Conservation (phyloP, 208 protist genomes). For the Crithidia expoeki region DNA sequence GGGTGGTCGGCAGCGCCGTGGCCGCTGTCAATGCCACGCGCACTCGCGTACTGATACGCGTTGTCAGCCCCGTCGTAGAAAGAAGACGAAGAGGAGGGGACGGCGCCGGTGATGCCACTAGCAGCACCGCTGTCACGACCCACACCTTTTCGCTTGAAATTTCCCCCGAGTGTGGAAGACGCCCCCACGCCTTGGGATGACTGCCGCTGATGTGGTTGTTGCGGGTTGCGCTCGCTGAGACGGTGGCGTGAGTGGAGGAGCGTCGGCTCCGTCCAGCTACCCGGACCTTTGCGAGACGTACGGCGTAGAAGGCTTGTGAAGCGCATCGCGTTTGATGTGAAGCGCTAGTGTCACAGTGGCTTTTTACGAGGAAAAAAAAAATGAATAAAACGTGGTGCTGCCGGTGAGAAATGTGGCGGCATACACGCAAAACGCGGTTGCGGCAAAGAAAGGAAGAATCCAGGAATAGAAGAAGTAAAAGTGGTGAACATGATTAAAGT, state of each 20-base stretch:
- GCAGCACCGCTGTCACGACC: conserved; percentile 7
- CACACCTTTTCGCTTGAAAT: not conserved
- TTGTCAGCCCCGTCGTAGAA: conserved; percentile 39
- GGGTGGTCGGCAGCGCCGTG: conserved; percentile 27
- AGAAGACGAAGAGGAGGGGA: conserved; percentile 11
- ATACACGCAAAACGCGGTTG: not conserved
- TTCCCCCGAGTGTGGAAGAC: not conserved
- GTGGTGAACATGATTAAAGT: too few species aligned
- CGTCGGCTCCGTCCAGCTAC: conserved; percentile 56
- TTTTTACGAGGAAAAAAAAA: conserved; percentile 3
- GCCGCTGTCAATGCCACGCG: conserved; percentile 6
- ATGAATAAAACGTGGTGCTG: conserved; percentile 7
- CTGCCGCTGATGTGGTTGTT: not conserved
- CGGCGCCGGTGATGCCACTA: not conserved
- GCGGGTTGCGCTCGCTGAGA: conserved; percentile 6
- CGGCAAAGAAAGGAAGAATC: too few species aligned
- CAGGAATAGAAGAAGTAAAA: too few species aligned
- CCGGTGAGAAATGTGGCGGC: too few species aligned
- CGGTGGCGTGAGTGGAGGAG: conserved; percentile 27
- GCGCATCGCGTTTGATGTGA: conserved; percentile 15
- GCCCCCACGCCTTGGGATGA: not conserved
- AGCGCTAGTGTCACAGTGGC: not conserved
- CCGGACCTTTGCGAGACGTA: conserved; percentile 65
- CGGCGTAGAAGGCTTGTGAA: conserved; percentile 28
- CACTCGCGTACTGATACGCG: conserved; percentile 14